Percentiles rank a stretch among this genome's conserved stretches.
phyloP scores from a whole-genome alignment of 768 basidiomycete species.

The Clathrus columnatus region DNA sequence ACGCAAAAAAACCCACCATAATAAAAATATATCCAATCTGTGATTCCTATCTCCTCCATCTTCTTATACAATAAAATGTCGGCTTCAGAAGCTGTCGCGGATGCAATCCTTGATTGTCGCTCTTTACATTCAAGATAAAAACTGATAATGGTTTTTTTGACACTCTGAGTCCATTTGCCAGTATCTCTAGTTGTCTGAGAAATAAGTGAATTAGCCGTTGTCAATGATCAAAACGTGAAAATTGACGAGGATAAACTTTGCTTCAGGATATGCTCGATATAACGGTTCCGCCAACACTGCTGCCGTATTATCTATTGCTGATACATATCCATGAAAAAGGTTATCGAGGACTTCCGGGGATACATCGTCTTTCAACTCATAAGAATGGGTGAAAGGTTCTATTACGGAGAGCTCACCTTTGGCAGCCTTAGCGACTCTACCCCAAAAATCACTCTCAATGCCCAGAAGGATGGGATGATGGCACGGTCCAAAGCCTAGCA shows the following conservation, averaged over 20 bases:
- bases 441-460: neutral
- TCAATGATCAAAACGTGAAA: neutral
- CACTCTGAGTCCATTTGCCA: neutral
- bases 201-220: neutral
- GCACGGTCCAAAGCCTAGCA: conserved; percentile 3
- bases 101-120: neutral
- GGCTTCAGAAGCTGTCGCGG: neutral
- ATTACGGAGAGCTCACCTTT: neutral
- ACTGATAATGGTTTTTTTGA: neutral
- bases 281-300: neutral
- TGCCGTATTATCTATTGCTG: neutral
- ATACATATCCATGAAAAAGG: neutral
- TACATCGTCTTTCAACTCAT: neutral
- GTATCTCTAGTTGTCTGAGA: neutral
- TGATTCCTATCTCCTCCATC: neutral
- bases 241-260: conserved; percentile 5
- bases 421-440: neutral
- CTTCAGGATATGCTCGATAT: conserved; percentile 3
- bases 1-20: neutral
- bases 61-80: neutral
- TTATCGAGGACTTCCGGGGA: neutral
- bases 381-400: neutral
- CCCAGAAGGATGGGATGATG: neutral
- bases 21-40: neutral
- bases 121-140: neutral